phyloP scores from a whole-genome alignment of 2,329 filamentous ascomycete species.

The Ascomycota sp. region DNA sequence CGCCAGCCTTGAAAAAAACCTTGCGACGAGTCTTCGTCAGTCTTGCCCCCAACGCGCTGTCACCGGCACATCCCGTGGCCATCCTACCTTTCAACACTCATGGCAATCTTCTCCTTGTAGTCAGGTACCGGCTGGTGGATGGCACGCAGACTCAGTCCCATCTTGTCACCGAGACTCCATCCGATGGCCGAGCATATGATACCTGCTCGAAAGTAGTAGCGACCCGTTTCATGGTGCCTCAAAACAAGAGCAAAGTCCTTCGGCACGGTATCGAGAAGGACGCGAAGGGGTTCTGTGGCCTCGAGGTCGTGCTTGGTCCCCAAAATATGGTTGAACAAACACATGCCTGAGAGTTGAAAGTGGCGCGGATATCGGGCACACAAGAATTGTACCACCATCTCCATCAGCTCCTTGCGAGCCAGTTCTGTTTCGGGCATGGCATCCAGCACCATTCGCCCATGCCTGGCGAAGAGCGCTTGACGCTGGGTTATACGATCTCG shows the following conservation, averaged over 20 bases:
- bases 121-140: constrained; percentile 61
- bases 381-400: constrained; percentile 64
- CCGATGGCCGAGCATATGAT: constrained; percentile 59
- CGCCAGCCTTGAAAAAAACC: constrained; percentile 63
- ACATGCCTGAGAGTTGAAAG: constrained; percentile 37
- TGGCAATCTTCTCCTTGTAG: constrained; percentile 71
- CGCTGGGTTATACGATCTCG: constrained; percentile 43
- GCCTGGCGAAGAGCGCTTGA: constrained; percentile 35
- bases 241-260: constrained; percentile 67
- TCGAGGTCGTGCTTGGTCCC: constrained; percentile 36
- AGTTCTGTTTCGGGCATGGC: constrained; percentile 53
- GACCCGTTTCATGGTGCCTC: constrained; percentile 45
- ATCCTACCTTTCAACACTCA: constrained; percentile 59
- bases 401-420: constrained; percentile 69
- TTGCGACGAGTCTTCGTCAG: constrained; percentile 9
- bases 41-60: not conserved
- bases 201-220: constrained; percentile 54
- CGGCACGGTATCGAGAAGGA: constrained; percentile 56
- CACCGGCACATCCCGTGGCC: not conserved
- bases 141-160: constrained; percentile 43
- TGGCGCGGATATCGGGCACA: constrained; percentile 54
- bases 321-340: constrained; percentile 49
- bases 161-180: constrained; percentile 57
- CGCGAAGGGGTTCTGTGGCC: constrained; percentile 38
- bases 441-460: constrained; percentile 43